A percentile compares a stretch with the other conserved stretches of the same genome.
phyloP scores from a whole-genome alignment of 352 stramenopile genomes.

The Phytophthora megakarya region DNA sequence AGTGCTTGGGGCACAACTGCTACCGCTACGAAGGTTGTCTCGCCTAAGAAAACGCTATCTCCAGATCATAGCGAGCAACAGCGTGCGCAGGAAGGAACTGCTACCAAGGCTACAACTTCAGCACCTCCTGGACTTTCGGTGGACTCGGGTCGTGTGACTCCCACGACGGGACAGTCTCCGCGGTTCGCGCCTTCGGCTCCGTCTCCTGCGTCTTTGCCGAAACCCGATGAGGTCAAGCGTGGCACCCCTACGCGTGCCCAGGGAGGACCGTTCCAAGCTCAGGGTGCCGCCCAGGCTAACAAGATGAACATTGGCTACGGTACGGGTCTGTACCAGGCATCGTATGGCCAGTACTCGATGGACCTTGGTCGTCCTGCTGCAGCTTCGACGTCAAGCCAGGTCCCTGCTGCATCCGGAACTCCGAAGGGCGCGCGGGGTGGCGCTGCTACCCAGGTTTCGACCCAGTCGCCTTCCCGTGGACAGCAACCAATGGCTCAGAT shows the following conservation, averaged over 20 bases:
- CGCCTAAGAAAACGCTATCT: slow-evolving; percentile 76
- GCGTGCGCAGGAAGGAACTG: slow-evolving; percentile 24
- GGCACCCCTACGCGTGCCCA: slow-evolving; percentile 65
- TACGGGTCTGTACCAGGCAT: slow-evolving; percentile 70
- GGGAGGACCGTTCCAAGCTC: slow-evolving; percentile 51
- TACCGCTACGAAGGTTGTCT: slow-evolving; percentile 41
- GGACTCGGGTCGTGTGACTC: slow-evolving; percentile 67
- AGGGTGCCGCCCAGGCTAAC: slow-evolving; percentile 48
- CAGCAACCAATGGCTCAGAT: slow-evolving; percentile 46
- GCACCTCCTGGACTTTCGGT: slow-evolving; percentile 74
- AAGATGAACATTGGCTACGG: slow-evolving; percentile 75
- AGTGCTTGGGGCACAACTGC: slow-evolving; percentile 68
- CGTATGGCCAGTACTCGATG: slow-evolving; percentile 86
- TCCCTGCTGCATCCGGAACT: slow-evolving; percentile 52
- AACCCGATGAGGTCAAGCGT: slow-evolving; percentile 86
- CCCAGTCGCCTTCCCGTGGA: slow-evolving; percentile 65
- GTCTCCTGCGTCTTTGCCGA: slow-evolving; percentile 84
- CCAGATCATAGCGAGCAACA: slow-evolving; percentile 48
- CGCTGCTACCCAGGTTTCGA: slow-evolving; percentile 29
- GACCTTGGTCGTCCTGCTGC: slow-evolving; percentile 55
- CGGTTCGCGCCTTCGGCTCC: slow-evolving; percentile 74
- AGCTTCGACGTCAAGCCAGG: slow-evolving; percentile 41
- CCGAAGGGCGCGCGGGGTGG: slow-evolving; percentile 51
- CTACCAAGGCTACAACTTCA: slow-evolving; percentile 51
- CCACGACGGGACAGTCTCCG: slow-evolving; percentile 70